A percentile compares a stretch with the other conserved stretches of the same genome.
Evolutionary conservation across 169 alveolate species (phyloP).

Genomic region (Eimeria maxima): DNA sequence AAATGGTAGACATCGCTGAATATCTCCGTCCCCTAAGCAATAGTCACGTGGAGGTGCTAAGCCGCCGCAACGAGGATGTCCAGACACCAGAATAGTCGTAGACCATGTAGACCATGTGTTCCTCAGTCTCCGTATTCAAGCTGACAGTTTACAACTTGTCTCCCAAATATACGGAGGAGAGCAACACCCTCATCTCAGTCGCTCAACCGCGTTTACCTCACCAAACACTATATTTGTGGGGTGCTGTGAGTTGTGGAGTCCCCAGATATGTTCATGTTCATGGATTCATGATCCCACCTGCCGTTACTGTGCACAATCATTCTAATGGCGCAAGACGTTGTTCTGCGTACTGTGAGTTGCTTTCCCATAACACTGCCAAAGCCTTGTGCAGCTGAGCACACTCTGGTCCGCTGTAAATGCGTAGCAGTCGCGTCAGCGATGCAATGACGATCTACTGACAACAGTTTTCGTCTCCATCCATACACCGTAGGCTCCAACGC

Average conservation of each 20-base stretch:
- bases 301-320: neutral
- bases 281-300: slow-evolving; percentile 2
- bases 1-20: neutral
- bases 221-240: neutral
- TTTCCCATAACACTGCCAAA: neutral
- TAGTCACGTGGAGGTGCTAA: neutral
- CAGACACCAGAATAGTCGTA: neutral
- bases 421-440: slow-evolving; percentile 23
- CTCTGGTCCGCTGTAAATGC: neutral
- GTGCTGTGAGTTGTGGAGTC: neutral
- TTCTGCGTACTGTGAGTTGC: neutral
- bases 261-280: neutral
- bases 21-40: neutral
- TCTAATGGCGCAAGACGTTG: neutral
- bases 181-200: neutral
- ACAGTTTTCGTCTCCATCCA: neutral
- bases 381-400: neutral
- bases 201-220: neutral
- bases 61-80: neutral
- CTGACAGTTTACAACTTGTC: neutral
- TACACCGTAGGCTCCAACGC: neutral
- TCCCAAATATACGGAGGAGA: neutral
- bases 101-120: neutral
- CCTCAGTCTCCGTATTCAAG: neutral
- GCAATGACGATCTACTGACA: slow-evolving; percentile 16